Evolutionary conservation across 129 eudicot genomes (phyloP).

Genomic region (Helianthus tuberosus): DNA sequence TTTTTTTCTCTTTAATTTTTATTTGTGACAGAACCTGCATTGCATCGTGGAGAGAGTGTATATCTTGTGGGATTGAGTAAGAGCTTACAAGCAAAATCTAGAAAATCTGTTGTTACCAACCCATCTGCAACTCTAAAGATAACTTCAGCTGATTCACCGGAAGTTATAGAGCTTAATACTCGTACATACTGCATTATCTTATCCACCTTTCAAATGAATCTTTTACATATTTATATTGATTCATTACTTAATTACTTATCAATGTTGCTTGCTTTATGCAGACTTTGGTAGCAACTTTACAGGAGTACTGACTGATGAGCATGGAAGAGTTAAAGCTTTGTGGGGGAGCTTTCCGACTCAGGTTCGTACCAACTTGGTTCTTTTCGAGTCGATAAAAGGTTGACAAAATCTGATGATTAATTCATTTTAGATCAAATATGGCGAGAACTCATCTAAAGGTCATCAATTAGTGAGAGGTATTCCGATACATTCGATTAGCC

Average conservation of each 20-base stretch:
- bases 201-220: slow-evolving; percentile 5
- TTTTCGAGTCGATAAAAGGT: slow-evolving; percentile 26
- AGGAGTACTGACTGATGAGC: slow-evolving; percentile 83
- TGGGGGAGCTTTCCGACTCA: slow-evolving; percentile 97
- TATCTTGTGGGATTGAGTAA: slow-evolving; percentile 94
- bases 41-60: slow-evolving; percentile 87
- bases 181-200: background rate
- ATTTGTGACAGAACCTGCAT: slow-evolving; percentile 64
- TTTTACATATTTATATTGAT: background rate
- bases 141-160: slow-evolving; percentile 92
- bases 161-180: slow-evolving; percentile 63
- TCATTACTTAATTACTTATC: slow-evolving; percentile 12
- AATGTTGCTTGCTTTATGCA: slow-evolving; percentile 35
- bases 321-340: slow-evolving; percentile 87
- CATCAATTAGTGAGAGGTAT: slow-evolving; percentile 91
- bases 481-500: slow-evolving; percentile 71
- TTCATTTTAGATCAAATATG: slow-evolving; percentile 69
- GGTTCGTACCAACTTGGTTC: slow-evolving; percentile 45
- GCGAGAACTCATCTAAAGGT: slow-evolving; percentile 68
- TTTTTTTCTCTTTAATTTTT: background rate
- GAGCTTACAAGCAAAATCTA: slow-evolving; percentile 87
- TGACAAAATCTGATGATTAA: background rate
- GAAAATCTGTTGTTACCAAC: slow-evolving; percentile 91
- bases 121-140: slow-evolving; percentile 80
- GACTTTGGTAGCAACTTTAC: slow-evolving; percentile 95